A percentile compares a stretch with the other conserved stretches of the same genome.
These are phyloP conservation scores for Puccinia horiana DNA, from an alignment of 1,284 basidiomycete genomes.

Conservation along the genomic window DNA sequence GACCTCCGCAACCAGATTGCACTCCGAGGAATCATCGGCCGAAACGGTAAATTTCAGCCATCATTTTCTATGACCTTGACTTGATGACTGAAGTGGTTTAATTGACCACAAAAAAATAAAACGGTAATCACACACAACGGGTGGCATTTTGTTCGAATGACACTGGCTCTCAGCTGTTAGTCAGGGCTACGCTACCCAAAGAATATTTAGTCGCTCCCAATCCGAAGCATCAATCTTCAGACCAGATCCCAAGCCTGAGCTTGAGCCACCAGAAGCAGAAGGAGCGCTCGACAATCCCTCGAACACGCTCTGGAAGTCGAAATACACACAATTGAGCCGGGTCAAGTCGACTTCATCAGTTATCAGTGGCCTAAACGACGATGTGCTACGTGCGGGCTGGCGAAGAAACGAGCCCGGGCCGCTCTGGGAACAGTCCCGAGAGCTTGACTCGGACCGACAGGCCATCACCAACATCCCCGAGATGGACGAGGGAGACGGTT, in stretches of 20 bases:
- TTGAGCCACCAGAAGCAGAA: conserved; percentile 16
- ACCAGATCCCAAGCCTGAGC: conserved; percentile 24
- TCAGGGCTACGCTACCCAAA: conserved; percentile 39
- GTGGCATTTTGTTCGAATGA: not conserved
- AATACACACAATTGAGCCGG: conserved; percentile 35
- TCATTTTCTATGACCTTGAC: not conserved
- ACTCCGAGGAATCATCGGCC: conserved; percentile 41
- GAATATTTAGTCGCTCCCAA: conserved; percentile 36
- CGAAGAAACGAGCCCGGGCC: conserved; percentile 46
- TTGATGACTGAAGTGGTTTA: no score
- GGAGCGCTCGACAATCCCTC: conserved; percentile 34
- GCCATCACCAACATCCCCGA: conserved; percentile 27
- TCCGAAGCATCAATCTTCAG: conserved; percentile 45
- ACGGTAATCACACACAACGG: not conserved
- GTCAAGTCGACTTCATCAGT: conserved; percentile 44
- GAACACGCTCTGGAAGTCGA: conserved; percentile 45
- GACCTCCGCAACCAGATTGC: conserved; percentile 46
- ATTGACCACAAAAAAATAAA: not conserved
- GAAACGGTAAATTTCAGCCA: conserved; percentile 25
- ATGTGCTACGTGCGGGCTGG: conserved; percentile 43
- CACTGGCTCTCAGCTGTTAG: conserved; percentile 24
- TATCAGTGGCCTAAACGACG: conserved; percentile 46
- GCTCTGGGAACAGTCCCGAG: conserved; percentile 40
- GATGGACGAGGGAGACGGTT: conserved; percentile 41
- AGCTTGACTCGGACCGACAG: conserved; percentile 33